Conservation (phyloP, 805 yeast species). For the Kluyveromyces wickerhamii region DNA sequence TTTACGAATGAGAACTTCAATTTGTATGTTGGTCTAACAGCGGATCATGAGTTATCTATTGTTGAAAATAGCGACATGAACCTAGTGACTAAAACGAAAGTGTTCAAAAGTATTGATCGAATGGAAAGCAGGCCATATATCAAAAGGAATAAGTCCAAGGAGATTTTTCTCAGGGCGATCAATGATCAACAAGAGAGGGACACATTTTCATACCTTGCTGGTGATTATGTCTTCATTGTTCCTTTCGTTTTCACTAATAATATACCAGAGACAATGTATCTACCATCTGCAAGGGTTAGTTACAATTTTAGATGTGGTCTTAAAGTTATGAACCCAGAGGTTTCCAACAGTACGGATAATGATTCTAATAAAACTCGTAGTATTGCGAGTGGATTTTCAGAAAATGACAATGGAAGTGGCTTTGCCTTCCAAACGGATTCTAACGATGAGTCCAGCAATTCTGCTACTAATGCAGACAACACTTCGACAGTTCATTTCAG, state of each 20-base stretch:
- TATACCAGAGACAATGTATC: conserved; percentile 49
- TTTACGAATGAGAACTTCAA: conserved; percentile 36
- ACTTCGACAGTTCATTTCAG: conserved; percentile 6
- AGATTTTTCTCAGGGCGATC: conserved; percentile 9
- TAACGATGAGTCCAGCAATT: conserved; percentile 7
- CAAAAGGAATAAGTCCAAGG: conserved; percentile 13
- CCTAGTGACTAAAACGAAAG: conserved; percentile 8
- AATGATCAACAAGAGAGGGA: conserved; percentile 1
- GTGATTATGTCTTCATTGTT: conserved; percentile 59
- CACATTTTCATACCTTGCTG: conserved; percentile 38
- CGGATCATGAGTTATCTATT: conserved; percentile 15
- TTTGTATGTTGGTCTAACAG: conserved; percentile 29
- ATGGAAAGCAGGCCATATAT: conserved; percentile 12
- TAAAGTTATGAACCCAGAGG: conserved; percentile 8
- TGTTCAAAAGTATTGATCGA: conserved; percentile 15
- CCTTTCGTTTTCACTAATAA: conserved; percentile 55
- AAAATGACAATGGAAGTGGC: not conserved
- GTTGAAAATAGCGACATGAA: conserved; percentile 15
- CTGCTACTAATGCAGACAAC: conserved; percentile 3
- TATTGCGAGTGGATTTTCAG: not conserved
- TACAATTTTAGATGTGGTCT: conserved; percentile 16
- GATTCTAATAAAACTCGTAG: not conserved
- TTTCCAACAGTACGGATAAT: not conserved
- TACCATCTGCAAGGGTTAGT: conserved; percentile 29
- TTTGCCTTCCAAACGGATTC: not conserved